Base-by-base conservation (phyloP, 1,139 yeast genomes). In the Hemisphaericaspora xylofermentans region DNA sequence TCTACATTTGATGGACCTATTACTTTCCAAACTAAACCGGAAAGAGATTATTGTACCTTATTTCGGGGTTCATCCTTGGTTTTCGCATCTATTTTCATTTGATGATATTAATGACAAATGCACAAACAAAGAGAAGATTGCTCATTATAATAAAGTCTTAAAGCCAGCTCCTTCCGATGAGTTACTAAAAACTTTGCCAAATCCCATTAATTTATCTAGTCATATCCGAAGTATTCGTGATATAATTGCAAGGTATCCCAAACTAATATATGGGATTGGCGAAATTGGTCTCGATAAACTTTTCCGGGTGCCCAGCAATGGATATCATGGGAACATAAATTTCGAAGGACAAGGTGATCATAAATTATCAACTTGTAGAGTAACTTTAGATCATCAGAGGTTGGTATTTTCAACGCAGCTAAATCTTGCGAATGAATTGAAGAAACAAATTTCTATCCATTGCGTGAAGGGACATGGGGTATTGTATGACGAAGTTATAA, bases 51-150 rank as follows among this genome's bases (percentile, higher is more conserved):
- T 84, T 1, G 61, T 74, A 1, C 84, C 93, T 0, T 80, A 83
- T 40, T 83, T 82, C 57, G 98, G 98, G 0, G 69, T 88, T 4
- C 98, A 93, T 59, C 98, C 98, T 0, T 91, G 97, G 97, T 88
- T 78, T 54, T 64, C 80, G 2, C 95, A 91, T 60, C 52, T 83
- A 24, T 82, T 80, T 47, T 66, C 77, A 8, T 40, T 39, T 2
- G 40, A 37, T 6, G 39, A 6, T 14, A 26, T 24, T 9, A 42
- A 36, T 2, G 49, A 41, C 8, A 18, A 15, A 6, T 21, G 30
- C 1, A 36, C 32, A 3, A 27, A 13, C 12, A 33, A 24, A 8
- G 42, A 43, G 36, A 76, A 76, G 48, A 16, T 37, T 13, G 60
- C 50, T 4, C 97, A 89, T 60, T 93, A 89, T 56, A 39, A 46